phyloP scores from a whole-genome alignment of 352 stramenopile species.

The Phytophthora pinifolia region DNA sequence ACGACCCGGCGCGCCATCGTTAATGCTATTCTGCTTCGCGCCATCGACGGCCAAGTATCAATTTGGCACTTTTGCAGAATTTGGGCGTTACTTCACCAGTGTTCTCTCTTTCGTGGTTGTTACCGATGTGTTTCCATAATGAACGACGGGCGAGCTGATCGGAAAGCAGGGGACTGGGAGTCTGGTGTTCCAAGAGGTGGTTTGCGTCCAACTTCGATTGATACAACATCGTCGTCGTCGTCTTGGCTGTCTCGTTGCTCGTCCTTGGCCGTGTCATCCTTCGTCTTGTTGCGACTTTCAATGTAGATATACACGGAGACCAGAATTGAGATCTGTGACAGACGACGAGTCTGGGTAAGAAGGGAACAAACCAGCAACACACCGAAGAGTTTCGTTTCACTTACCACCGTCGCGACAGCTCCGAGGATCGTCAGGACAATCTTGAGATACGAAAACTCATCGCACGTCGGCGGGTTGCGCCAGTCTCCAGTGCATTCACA shows the following conservation, averaged over 20 bases:
- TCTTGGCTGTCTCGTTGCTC: constrained; percentile 8
- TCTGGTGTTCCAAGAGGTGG: not conserved
- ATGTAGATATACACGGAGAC: constrained; percentile 35
- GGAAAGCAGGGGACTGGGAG: not conserved
- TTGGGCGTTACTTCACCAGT: too few species aligned
- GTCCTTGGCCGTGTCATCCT: constrained; percentile 1
- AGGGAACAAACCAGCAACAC: too few species aligned
- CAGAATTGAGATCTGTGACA: constrained; percentile 43
- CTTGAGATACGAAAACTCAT: constrained; percentile 39
- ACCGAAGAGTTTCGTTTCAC: too few species aligned
- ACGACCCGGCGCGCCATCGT: too few species aligned
- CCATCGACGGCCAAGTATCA: too few species aligned
- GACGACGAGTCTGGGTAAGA: too few species aligned
- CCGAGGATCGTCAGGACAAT: constrained; percentile 40
- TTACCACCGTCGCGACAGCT: constrained; percentile 41
- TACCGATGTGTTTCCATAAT: too few species aligned
- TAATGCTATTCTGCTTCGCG: too few species aligned
- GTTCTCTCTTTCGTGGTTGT: too few species aligned
- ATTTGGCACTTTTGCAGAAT: too few species aligned
- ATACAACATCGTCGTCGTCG: constrained; percentile 10
- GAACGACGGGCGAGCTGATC: not conserved
- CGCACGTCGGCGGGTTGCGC: constrained; percentile 39
- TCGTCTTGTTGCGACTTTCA: constrained; percentile 32
- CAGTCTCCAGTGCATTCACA: constrained; percentile 50
- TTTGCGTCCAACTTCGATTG: constrained; percentile 9